A percentile compares a stretch with the other conserved stretches of the same genome.
phyloP scores from a whole-genome alignment of 305 asterid species.

The Fraxinus dipetala region DNA sequence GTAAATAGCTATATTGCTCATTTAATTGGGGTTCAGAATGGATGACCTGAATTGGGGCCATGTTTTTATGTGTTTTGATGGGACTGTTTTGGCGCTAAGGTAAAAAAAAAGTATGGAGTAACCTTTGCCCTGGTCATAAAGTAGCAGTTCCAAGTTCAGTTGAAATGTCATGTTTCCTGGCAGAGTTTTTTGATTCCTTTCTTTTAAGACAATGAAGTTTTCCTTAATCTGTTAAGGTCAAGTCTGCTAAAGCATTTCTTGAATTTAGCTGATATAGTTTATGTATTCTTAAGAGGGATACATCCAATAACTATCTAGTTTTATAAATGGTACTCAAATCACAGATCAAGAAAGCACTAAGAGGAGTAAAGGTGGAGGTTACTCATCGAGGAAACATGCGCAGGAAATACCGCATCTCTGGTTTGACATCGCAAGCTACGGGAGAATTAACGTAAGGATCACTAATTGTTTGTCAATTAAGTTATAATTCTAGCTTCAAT shows the following conservation, averaged over 20 bases:
- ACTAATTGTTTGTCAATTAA: not conserved
- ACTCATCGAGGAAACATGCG: conserved; percentile 83
- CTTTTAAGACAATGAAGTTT: not conserved
- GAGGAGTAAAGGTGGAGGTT: conserved; percentile 83
- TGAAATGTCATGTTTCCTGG: not conserved
- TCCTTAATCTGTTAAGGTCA: not conserved
- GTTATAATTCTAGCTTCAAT: not conserved
- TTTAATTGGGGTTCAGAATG: not conserved
- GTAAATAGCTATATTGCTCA: not conserved
- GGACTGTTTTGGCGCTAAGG: not conserved
- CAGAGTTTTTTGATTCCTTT: not conserved
- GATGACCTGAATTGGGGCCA: not conserved
- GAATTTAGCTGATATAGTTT: not conserved
- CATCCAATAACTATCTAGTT: not conserved
- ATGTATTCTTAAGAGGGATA: not conserved
- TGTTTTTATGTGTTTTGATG: not conserved
- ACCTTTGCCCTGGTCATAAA: not conserved
- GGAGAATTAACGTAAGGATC: conserved; percentile 61
- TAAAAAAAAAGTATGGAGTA: not conserved
- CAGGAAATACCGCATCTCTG: conserved; percentile 68
- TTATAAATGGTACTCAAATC: not conserved
- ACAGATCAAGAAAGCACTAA: conserved; percentile 72
- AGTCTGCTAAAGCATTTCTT: not conserved
- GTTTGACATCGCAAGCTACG: conserved; percentile 69
- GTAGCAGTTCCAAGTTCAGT: not conserved